Conservation (phyloP, 306 rosid species). For the Sicyos baderoa region DNA sequence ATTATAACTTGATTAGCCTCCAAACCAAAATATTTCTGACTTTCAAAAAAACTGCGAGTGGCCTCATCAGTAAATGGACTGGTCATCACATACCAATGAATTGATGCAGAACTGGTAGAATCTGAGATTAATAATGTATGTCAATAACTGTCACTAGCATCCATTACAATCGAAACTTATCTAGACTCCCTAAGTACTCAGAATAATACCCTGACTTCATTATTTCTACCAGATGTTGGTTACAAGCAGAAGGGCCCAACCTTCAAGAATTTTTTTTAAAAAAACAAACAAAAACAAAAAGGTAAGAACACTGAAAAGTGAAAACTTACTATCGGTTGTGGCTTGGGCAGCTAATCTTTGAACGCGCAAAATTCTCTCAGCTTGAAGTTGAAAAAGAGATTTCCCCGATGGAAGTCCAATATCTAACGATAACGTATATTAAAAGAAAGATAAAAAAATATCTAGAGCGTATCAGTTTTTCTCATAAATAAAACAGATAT, state of each 20-base stretch:
- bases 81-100: slow-evolving; percentile 98
- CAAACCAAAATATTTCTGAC: slow-evolving; percentile 79
- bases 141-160: slow-evolving; percentile 11
- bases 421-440: slow-evolving; percentile 39
- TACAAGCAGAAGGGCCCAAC: not conserved
- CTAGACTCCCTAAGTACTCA: not conserved
- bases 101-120: slow-evolving; percentile 49
- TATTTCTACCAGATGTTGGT: not conserved
- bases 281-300: too few relatives aligned
- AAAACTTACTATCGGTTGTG: slow-evolving; percentile 49
- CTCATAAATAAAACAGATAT: too few relatives aligned
- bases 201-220: not conserved
- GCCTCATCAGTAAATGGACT: slow-evolving; percentile 94
- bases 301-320: not conserved
- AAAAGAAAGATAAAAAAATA: not conserved
- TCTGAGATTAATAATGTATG: slow-evolving; percentile 35
- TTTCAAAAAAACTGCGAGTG: slow-evolving; percentile 77
- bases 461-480: too few relatives aligned
- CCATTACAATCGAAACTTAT: not conserved
- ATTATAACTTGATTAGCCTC: slow-evolving; percentile 74
- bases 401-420: slow-evolving; percentile 98
- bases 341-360: slow-evolving; percentile 86
- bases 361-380: slow-evolving; percentile 84
- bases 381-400: slow-evolving; percentile 95
- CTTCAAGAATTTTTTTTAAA: not conserved